Conservation (phyloP, 306 rosid species). For the Sechiopsis laciniata region DNA sequence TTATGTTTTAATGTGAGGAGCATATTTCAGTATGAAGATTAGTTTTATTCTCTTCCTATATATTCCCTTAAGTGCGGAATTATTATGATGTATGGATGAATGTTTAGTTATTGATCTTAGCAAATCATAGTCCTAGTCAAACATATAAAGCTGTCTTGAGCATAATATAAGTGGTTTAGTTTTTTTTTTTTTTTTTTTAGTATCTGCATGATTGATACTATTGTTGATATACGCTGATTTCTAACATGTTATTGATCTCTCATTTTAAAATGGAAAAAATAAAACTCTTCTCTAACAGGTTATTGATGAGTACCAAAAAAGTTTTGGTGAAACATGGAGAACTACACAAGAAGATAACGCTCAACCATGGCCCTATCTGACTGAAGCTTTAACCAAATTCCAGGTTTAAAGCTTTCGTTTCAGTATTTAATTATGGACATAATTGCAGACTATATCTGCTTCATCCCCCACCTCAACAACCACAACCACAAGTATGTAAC, state of each 20-base stretch:
- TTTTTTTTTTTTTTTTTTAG: too few relatives aligned
- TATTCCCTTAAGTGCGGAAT: not conserved
- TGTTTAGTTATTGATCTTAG: not conserved
- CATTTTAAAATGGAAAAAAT: too few relatives aligned
- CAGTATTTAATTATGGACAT: constrained; percentile 3
- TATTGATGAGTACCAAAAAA: constrained; percentile 76
- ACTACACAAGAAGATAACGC: constrained; percentile 43
- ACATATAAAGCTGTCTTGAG: not conserved
- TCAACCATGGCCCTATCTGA: constrained; percentile 84
- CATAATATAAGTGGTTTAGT: not conserved
- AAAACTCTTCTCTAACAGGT: constrained; percentile 34
- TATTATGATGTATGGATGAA: not conserved
- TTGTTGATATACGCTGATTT: not conserved
- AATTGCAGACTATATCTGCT: not conserved
- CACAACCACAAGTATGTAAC: not conserved
- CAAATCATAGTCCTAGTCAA: not conserved
- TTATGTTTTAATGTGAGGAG: not conserved
- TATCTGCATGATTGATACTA: not conserved
- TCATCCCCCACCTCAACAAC: not conserved
- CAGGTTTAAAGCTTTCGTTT: constrained; percentile 49
- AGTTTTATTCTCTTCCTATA: not conserved
- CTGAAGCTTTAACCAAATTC: constrained; percentile 64
- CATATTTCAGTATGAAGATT: not conserved
- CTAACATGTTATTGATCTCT: not conserved
- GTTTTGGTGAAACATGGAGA: constrained; percentile 84